Base-by-base conservation (phyloP, 805 yeast genomes). In the Ogataea wickerhamii region DNA sequence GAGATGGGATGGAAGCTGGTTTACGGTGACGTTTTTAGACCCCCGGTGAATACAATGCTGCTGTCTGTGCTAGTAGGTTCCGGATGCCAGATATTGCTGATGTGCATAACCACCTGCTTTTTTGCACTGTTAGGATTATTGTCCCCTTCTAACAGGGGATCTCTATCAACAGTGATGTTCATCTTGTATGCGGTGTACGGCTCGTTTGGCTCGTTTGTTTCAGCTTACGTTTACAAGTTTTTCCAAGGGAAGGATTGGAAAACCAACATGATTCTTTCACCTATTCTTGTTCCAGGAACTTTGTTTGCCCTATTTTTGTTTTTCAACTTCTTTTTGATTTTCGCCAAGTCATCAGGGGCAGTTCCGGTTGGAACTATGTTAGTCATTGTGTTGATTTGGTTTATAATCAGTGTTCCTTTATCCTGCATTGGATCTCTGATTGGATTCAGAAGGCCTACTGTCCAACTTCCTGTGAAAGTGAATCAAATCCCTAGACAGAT, bases 1-100 rank as follows among this genome's bases (percentile, higher is more conserved):
- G 98, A 93, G 60, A 75, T 88, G 56, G 98, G 98, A 27, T 93
- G 98, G 98, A 93, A 93, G 60, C 73, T 93, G 47, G 82, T 88
- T 27, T 94, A 89, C 53, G 98, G 97, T 45, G 98, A 91, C 60
- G 88, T 91, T 21, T 91, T 91, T 68, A 77, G 98, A 61, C 66
- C 89, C 6, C 98, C 98, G 29, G 59, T 69, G 35, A 67, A 74
- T 48, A 71, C 83, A 38, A 72, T 88, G 74, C 41, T 85, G 5
- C 71, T 88, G 43, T 83, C 96, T 2, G 78, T 88, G 6, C 62
- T 89, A 17, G 76, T 88, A 34, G 98, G 98, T 32, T 80, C 93
- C 37, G 98, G 98, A 43, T 63, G 74, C 21, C 98, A 93, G 64
- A 61, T 91, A 22, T 74, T 88, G 47, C 68, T 82, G 53, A 89